Percentiles rank a stretch among this genome's conserved stretches.
Conservation (phyloP, 352 stramenopile genomes). For the Phytophthora kernoviae region DNA sequence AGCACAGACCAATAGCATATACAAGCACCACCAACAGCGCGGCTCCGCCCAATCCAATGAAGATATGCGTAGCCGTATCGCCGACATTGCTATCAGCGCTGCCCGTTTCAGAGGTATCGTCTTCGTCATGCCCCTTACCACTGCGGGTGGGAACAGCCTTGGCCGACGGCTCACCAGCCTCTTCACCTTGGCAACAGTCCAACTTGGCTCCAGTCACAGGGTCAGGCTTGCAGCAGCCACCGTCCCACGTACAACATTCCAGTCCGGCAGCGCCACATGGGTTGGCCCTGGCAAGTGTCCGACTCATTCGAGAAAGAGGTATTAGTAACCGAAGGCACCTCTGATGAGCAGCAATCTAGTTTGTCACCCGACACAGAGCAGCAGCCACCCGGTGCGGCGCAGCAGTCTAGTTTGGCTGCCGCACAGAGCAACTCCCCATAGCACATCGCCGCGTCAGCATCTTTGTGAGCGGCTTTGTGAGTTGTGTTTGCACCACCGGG, state of each 20-base stretch:
- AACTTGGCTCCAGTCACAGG: conserved; percentile 29
- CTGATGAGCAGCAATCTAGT: conserved; percentile 48
- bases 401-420: conserved; percentile 51
- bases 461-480: conserved; percentile 25
- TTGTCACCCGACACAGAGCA: conserved; percentile 41
- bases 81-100: conserved; percentile 6
- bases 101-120: conserved; percentile 26
- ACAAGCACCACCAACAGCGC: conserved; percentile 41
- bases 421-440: conserved; percentile 48
- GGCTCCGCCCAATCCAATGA: conserved; percentile 47
- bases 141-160: conserved; percentile 23
- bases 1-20: conserved; percentile 57
- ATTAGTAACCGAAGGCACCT: conserved; percentile 5
- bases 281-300: conserved; percentile 43
- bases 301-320: conserved; percentile 12
- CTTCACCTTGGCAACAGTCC: conserved; percentile 33
- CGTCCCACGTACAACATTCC: conserved; percentile 36
- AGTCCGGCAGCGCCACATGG: conserved; percentile 37
- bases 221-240: conserved; percentile 45
- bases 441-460: conserved; percentile 32
- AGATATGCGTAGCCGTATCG: conserved; percentile 30
- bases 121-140: conserved; percentile 12
- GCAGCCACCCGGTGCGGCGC: conserved; percentile 44
- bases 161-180: conserved; percentile 4
- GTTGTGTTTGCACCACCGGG: conserved; percentile 32